These are phyloP conservation scores for Lipomyces yamadae DNA, from an alignment of 805 yeast species.

Conservation along the genomic window DNA sequence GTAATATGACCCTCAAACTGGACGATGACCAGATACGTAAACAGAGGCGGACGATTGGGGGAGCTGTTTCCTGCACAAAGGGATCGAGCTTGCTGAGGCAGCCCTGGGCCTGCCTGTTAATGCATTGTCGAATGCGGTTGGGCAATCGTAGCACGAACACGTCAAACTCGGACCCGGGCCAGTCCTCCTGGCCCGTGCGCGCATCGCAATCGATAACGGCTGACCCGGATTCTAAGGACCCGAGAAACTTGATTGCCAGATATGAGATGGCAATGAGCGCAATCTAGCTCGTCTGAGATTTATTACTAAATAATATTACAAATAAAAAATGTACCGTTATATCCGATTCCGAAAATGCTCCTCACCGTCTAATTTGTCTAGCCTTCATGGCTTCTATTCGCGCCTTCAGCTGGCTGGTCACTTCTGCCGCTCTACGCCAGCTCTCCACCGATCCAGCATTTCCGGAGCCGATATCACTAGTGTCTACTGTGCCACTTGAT, in stretches of 20 bases:
- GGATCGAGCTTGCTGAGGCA: not conserved
- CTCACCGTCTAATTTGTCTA: constrained; percentile 22
- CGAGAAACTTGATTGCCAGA: too few species aligned
- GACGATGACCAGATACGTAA: not conserved
- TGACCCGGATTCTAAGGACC: not conserved
- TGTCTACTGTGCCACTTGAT: constrained; percentile 11
- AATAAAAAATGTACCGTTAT: not conserved
- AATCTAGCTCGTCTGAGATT: too few species aligned
- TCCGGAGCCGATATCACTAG: constrained; percentile 7
- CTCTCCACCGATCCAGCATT: constrained; percentile 49
- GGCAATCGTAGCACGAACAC: not conserved
- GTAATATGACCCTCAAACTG: not conserved
- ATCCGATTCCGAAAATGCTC: not conserved
- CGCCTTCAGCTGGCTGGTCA: constrained; percentile 81
- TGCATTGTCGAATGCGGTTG: not conserved
- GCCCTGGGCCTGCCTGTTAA: not conserved
- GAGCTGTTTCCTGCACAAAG: not conserved
- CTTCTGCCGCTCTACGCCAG: constrained; percentile 90
- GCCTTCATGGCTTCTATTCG: constrained; percentile 84
- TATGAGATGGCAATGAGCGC: too few species aligned
- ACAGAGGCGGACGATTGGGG: not conserved
- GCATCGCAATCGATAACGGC: not conserved
- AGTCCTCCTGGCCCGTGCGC: not conserved
- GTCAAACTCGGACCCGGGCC: not conserved
- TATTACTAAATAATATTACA: not conserved